Evolutionary conservation across 108 stramenopile species (phyloP).

Genomic region (Skeletonema potamos): DNA sequence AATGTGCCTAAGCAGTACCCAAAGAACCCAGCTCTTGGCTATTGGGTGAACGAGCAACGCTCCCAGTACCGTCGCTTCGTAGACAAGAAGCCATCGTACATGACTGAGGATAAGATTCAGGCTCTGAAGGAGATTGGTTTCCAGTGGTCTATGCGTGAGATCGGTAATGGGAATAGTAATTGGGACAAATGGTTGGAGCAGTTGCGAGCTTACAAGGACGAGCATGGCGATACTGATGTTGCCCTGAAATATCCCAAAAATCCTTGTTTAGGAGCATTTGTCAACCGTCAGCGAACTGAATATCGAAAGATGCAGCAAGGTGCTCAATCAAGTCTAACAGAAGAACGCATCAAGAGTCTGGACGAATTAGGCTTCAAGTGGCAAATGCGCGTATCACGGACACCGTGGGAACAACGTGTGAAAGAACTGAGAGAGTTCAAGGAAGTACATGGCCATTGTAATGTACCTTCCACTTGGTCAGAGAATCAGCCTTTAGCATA

Average conservation of each 20-base stretch:
- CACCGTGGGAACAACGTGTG: conserved; percentile 42
- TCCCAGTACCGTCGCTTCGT: conserved; percentile 33
- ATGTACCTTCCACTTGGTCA: conserved; percentile 40
- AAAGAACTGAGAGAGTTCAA: conserved; percentile 40
- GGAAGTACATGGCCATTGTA: conserved; percentile 42
- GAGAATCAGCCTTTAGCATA: conserved; percentile 47
- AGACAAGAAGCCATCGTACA: conserved; percentile 27
- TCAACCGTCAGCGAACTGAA: conserved; percentile 43
- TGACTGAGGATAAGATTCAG: conserved; percentile 40
- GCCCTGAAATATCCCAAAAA: conserved; percentile 34
- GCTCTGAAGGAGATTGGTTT: conserved; percentile 35
- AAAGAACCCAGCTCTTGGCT: conserved; percentile 36
- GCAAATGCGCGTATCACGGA: conserved; percentile 34
- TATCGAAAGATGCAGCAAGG: conserved; percentile 43
- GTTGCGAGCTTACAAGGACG: conserved; percentile 25
- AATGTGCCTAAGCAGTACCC: conserved; percentile 42
- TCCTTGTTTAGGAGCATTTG: conserved; percentile 30
- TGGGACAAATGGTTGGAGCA: conserved; percentile 47
- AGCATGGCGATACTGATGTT: conserved; percentile 40
- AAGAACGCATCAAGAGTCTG: conserved; percentile 31
- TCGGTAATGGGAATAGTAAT: conserved; percentile 9
- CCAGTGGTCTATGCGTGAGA: conserved; percentile 38
- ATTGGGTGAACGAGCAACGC: conserved; percentile 46
- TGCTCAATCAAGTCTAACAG: conserved; percentile 27
- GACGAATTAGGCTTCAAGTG: conserved; percentile 42